Evolutionary conservation across 306 rosid species (phyloP).

Genomic region (Clitoria ternatea): DNA sequence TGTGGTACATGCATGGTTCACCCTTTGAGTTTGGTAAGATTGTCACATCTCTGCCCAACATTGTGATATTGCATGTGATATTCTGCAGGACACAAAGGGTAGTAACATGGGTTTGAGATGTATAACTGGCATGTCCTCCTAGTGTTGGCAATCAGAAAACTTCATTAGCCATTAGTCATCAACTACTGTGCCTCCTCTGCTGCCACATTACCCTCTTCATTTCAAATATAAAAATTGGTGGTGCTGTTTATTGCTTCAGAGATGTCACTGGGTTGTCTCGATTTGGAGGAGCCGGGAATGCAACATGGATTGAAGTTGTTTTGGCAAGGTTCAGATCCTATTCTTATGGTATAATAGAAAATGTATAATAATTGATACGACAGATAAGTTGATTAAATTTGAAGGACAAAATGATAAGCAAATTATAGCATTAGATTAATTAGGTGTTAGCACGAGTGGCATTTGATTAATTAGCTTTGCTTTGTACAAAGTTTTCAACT

Average conservation of each 20-base stretch:
- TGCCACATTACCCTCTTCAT: conserved; percentile 38
- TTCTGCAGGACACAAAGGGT: not conserved
- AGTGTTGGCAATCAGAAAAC: conserved; percentile 21
- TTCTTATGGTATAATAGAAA: conserved; percentile 21
- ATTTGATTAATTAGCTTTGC: not conserved
- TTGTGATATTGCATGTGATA: conserved; percentile 14
- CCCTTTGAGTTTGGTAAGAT: conserved; percentile 19
- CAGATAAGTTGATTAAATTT: conserved; percentile 11
- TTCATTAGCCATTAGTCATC: conserved; percentile 31
- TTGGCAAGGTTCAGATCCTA: conserved; percentile 24
- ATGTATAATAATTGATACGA: not conserved
- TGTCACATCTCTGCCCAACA: conserved; percentile 44
- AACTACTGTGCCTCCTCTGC: conserved; percentile 28
- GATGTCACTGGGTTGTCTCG: conserved; percentile 23
- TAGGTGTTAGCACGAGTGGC: conserved; percentile 40
- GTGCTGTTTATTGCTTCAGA: conserved; percentile 3
- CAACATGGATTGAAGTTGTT: not conserved
- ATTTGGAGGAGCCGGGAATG: not conserved
- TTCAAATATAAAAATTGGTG: not conserved
- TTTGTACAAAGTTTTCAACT: not conserved
- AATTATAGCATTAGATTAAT: not conserved
- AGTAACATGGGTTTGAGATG: conserved; percentile 4
- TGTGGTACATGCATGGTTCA: conserved; percentile 36
- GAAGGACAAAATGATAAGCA: conserved; percentile 8
- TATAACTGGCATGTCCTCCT: conserved; percentile 21